These are phyloP conservation scores for Neolentinus lepideus DNA, from an alignment of 1,284 basidiomycete genomes.

Conservation along the genomic window DNA sequence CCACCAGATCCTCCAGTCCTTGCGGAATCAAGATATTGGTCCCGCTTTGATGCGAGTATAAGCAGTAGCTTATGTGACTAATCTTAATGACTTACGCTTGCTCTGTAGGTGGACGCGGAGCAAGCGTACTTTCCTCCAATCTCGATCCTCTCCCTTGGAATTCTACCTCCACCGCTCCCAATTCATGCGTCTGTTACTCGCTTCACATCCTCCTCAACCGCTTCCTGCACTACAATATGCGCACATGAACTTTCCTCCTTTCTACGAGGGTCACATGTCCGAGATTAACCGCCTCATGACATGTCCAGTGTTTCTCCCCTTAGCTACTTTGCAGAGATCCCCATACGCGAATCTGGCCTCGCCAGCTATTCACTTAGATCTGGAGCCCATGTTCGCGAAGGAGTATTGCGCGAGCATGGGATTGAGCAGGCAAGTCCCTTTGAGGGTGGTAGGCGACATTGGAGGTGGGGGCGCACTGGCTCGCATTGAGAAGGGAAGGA, in stretches of 20 bases:
- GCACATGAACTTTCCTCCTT: constrained; percentile 55
- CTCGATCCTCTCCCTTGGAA: constrained; percentile 71
- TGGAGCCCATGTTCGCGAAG: constrained; percentile 78
- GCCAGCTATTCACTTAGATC: constrained; percentile 62
- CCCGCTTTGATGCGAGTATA: constrained; percentile 67
- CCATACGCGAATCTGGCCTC: constrained; percentile 72
- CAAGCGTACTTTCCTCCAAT: constrained; percentile 59
- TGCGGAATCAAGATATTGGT: constrained; percentile 58
- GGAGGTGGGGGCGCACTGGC: constrained; percentile 86
- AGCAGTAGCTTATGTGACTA: constrained; percentile 5
- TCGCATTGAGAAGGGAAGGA: constrained; percentile 87
- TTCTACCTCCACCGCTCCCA: constrained; percentile 85
- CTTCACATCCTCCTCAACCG: constrained; percentile 44
- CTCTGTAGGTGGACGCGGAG: constrained; percentile 63
- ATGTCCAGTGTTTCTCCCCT: constrained; percentile 67
- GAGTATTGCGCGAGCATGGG: constrained; percentile 87
- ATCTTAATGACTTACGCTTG: constrained; percentile 4
- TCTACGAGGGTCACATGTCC: constrained; percentile 53
- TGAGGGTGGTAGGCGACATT: constrained; percentile 84
- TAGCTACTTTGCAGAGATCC: constrained; percentile 52
- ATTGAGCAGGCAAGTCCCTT: constrained; percentile 83
- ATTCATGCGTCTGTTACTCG: constrained; percentile 69
- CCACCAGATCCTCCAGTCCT: constrained; percentile 64
- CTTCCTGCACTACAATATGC: constrained; percentile 72
- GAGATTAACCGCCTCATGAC: constrained; percentile 78